phyloP scores from a whole-genome alignment of 148 eudicot genomes.

The Selenicereus undatus region DNA sequence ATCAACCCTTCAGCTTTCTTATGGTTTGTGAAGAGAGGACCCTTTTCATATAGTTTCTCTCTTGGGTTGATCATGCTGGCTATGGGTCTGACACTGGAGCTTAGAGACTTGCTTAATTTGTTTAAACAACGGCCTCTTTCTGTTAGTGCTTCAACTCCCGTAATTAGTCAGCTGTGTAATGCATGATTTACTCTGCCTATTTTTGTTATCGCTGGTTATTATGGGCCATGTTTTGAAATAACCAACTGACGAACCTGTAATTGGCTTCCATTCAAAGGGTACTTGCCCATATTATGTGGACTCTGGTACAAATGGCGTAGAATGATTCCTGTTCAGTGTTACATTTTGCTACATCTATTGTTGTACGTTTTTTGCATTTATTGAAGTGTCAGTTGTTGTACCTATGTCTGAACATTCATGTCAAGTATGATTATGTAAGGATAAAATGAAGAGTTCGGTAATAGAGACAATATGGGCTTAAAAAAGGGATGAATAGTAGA shows the following conservation, averaged over 20 bases:
- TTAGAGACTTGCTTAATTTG: conserved; percentile 45
- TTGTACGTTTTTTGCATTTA: neutral
- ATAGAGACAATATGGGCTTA: too few relatives aligned
- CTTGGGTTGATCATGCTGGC: conserved; percentile 68
- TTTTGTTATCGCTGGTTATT: neutral
- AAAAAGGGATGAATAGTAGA: neutral
- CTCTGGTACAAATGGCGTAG: neutral
- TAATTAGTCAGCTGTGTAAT: neutral
- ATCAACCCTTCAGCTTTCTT: conserved; percentile 46
- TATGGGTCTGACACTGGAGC: conserved; percentile 66
- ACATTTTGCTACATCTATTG: too few relatives aligned
- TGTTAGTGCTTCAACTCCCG: conserved; percentile 32
- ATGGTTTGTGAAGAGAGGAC: conserved; percentile 55
- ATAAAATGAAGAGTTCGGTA: neutral
- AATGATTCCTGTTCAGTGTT: neutral
- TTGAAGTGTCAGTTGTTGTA: neutral
- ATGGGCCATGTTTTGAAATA: neutral
- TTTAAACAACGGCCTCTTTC: conserved; percentile 51
- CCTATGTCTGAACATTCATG: neutral
- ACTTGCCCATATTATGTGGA: neutral
- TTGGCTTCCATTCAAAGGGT: neutral
- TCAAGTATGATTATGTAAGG: too few relatives aligned
- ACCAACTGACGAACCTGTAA: neutral
- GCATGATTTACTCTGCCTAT: neutral
- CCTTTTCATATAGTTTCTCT: conserved; percentile 49